Base-by-base conservation (phyloP, 2,329 filamentous ascomycete genomes). In the Colletotrichum lupini region DNA sequence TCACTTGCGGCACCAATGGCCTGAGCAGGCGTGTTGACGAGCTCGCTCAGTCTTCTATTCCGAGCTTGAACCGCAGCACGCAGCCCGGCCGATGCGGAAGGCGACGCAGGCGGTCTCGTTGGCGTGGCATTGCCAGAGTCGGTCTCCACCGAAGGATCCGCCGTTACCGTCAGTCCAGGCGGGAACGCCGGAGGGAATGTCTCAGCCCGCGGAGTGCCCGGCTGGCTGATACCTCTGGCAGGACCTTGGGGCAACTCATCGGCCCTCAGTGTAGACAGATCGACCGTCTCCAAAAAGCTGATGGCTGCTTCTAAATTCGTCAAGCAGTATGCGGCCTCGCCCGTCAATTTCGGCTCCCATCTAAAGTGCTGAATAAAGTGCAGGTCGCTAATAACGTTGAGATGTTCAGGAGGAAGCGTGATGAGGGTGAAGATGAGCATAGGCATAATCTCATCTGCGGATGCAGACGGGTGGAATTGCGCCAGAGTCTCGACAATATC, bases 381-480 rank as follows among this genome's bases (percentile, higher is more conserved):
- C n/a, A 97, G 87, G 81, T 99, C 97, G 85, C 96, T 98, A 79
- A 98, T 95, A 68, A 95, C 93, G 81, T 95, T 94, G 60, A 98
- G 92, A 42, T 92, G 90, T 81, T 97, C 94, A 0, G 95, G 93
- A 0, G 95, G 93, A 57, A 95, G 92, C 3, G 95, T 98, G 80
- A 99, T 97, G 73, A 99, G 89, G 0, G 95, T 94, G 84, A 97
- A 99, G 74, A 99, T 99, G 75, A 99, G 88, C 82, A 97, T 98
- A 0, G 97, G 97, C 81, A 99, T 92, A 67, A 99, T 97, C 83
- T 98, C 97, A 80, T 99, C 97, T 3, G 97, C 97, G 1, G 97
- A 98, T 1, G 97, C 98, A 0, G 95, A 92, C 22, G 90, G 90
- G 74, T 92, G 90, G 73, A 92, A 92, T 77, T 91, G 87, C 4